Conservation (phyloP, 371 early-diverging fungal genomes). For the Chytridiales sp. region DNA sequence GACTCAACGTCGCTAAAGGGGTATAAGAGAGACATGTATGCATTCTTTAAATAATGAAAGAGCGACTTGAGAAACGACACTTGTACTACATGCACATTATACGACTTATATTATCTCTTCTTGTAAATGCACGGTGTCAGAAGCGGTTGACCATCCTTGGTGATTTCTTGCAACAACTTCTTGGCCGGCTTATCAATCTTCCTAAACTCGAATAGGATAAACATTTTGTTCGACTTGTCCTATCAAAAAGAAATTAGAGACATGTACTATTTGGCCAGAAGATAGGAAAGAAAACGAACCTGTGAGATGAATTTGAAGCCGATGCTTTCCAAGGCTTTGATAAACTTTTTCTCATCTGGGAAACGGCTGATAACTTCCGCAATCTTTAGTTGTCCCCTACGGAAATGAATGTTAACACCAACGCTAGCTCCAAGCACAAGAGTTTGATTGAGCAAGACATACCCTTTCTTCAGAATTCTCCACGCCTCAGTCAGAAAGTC, state of each 20-base stretch:
- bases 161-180: neutral
- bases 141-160: constrained; percentile 6
- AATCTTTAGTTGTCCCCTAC: constrained; percentile 85
- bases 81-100: too few relatives aligned
- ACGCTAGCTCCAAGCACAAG: neutral
- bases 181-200: constrained; percentile 40
- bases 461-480: constrained; percentile 83
- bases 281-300: constrained; percentile 85
- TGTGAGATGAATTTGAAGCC: constrained; percentile 75
- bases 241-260: constrained; percentile 3
- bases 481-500: constrained; percentile 90
- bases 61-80: too few relatives aligned
- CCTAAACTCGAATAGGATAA: constrained; percentile 80
- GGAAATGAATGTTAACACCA: neutral
- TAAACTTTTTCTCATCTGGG: constrained; percentile 75
- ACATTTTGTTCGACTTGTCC: constrained; percentile 81
- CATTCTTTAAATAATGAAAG: too few relatives aligned
- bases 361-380: constrained; percentile 93
- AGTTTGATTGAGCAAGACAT: constrained; percentile 29
- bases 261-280: constrained; percentile 34
- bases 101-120: constrained; percentile 21
- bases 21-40: too few relatives aligned
- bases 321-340: constrained; percentile 60
- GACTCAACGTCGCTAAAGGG: too few relatives aligned
- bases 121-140: constrained; percentile 27